These are phyloP conservation scores for Phytophthora boehmeriae DNA, from an alignment of 352 stramenopile species.

Conservation along the genomic window DNA sequence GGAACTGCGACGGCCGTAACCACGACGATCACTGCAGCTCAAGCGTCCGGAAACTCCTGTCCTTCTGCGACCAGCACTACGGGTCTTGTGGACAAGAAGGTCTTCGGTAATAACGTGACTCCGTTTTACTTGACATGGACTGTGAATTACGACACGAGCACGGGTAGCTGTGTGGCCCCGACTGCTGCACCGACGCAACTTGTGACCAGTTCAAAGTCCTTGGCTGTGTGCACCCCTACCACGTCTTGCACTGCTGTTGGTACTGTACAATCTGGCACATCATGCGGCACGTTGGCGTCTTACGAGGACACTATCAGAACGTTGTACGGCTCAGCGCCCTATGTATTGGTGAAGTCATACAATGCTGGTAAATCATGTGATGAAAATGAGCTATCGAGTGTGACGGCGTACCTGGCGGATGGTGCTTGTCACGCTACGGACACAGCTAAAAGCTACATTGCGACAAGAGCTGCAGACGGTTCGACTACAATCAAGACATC, in stretches of 20 bases:
- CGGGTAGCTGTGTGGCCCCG: background rate
- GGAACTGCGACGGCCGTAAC: background rate
- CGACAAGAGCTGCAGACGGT: background rate
- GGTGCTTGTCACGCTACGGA: conserved; percentile 21
- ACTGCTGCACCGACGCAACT: background rate
- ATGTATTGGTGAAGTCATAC: conserved; percentile 12
- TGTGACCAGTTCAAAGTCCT: too few relatives aligned
- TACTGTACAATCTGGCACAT: background rate
- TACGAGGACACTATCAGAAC: conserved; percentile 6
- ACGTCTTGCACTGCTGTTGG: conserved; percentile 1
- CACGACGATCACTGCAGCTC: background rate
- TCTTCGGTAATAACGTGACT: background rate
- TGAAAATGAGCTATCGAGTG: background rate
- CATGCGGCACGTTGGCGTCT: background rate
- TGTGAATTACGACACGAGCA: conserved; percentile 3
- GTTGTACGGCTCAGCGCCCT: background rate
- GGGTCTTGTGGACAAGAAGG: background rate
- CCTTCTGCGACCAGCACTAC: background rate
- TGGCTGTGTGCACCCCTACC: too few relatives aligned
- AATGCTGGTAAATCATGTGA: background rate
- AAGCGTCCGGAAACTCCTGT: conserved; percentile 3
- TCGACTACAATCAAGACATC: background rate
- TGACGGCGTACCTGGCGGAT: conserved; percentile 17
- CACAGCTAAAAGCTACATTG: background rate
- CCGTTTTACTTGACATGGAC: background rate